phyloP scores from a whole-genome alignment of 176 grass and related monocot genomes.

The Musa itinerans region DNA sequence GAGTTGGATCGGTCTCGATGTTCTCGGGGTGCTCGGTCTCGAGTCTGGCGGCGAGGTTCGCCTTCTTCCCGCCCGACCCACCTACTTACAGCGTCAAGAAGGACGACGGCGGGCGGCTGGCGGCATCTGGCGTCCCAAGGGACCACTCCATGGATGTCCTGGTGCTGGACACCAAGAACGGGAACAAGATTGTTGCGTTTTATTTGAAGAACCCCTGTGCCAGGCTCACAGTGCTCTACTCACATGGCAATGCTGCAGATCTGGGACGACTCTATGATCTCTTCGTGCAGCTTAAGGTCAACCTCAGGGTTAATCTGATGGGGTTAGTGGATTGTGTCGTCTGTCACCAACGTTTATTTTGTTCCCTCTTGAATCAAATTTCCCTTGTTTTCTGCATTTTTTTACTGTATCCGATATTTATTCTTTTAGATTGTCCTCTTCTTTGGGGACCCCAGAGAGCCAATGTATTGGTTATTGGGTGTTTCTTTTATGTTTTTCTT shows the following conservation, averaged over 20 bases:
- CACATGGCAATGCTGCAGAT: constrained; percentile 98
- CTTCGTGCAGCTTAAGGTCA: constrained; percentile 96
- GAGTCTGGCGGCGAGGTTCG: constrained; percentile 92
- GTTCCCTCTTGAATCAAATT: background rate
- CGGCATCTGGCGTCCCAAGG: constrained; percentile 51
- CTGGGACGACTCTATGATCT: constrained; percentile 96
- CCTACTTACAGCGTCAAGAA: constrained; percentile 73
- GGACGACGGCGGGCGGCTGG: constrained; percentile 70
- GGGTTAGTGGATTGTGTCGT: constrained; percentile 58
- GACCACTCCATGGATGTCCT: constrained; percentile 64
- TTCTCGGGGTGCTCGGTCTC: constrained; percentile 86
- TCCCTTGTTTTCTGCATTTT: constrained; percentile 4
- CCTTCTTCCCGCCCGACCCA: constrained; percentile 94
- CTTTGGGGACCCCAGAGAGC: background rate
- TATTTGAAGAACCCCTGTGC: constrained; percentile 77
- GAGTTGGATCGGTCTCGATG: constrained; percentile 50
- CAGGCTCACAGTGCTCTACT: constrained; percentile 86
- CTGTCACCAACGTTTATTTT: constrained; percentile 6
- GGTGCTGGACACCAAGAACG: constrained; percentile 49
- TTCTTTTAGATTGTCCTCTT: background rate
- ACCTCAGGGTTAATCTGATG: constrained; percentile 95
- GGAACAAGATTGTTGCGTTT: constrained; percentile 78
- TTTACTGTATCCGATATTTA: constrained; percentile 1
- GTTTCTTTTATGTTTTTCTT: background rate
- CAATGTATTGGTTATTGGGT: background rate